phyloP scores from a whole-genome alignment of 2,329 filamentous ascomycete species.

The Cucurbitaria berberidis region DNA sequence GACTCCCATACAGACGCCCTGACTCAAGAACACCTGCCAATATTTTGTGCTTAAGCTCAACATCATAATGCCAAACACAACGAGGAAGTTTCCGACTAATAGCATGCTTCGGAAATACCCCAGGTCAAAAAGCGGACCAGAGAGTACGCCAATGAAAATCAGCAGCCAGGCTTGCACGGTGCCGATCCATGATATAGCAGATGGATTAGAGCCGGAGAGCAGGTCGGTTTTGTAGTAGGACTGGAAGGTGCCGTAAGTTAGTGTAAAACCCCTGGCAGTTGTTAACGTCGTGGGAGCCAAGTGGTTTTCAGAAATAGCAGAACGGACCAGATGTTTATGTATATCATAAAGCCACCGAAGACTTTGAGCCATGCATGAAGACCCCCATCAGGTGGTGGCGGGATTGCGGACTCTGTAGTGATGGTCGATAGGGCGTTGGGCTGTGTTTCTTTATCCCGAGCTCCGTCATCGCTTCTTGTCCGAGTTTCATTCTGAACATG shows the following conservation, averaged over 20 bases:
- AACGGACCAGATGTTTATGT: conserved; percentile 48
- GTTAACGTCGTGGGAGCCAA: conserved; percentile 1
- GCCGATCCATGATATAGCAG: conserved; percentile 55
- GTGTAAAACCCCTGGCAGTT: conserved; percentile 48
- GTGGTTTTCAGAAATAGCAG: neutral
- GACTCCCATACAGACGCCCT: conserved; percentile 58
- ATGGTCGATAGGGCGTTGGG: conserved; percentile 26
- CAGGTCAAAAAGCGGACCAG: conserved; percentile 56
- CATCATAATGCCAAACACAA: conserved; percentile 70
- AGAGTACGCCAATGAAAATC: conserved; percentile 59
- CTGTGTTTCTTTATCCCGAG: conserved; percentile 23
- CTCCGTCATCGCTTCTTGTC: conserved; percentile 4
- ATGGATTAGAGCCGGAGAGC: conserved; percentile 43
- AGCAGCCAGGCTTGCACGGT: conserved; percentile 56
- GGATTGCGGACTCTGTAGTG: conserved; percentile 33
- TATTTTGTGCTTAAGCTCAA: conserved; percentile 61
- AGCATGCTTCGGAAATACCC: conserved; percentile 56
- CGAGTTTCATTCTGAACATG: conserved; percentile 1
- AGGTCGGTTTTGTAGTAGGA: conserved; percentile 53
- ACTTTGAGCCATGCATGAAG: conserved; percentile 49
- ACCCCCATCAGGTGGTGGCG: conserved; percentile 46
- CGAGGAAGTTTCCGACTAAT: conserved; percentile 56
- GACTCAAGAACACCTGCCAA: conserved; percentile 62
- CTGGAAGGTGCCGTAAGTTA: conserved; percentile 53
- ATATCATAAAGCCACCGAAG: conserved; percentile 47